Evolutionary conservation across 805 yeast genomes (phyloP).

Genomic region (Candida boleticola): DNA sequence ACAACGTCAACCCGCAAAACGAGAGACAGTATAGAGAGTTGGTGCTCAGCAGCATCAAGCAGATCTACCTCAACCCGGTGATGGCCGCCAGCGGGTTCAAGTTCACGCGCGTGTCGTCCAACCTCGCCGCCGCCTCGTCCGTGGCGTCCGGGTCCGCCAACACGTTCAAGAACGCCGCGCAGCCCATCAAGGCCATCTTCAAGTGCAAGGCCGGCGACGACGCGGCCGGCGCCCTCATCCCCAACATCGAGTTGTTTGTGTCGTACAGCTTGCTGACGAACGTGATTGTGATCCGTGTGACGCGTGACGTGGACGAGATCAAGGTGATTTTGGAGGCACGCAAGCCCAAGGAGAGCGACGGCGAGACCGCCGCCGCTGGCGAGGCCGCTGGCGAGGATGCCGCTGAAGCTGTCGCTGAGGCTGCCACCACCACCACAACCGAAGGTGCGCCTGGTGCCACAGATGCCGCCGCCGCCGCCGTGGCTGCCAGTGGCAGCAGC

Average conservation of each 20-base stretch:
- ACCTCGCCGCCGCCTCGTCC: conserved; percentile 13
- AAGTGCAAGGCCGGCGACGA: conserved; percentile 16
- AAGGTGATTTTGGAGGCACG: background rate
- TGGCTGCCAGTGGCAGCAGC: background rate
- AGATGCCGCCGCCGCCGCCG: background rate
- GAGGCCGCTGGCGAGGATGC: background rate
- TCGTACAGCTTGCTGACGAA: conserved; percentile 14
- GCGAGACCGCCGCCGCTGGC: background rate
- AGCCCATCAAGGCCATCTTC: conserved; percentile 22
- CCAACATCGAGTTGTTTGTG: conserved; percentile 10
- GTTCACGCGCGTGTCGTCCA: conserved; percentile 29
- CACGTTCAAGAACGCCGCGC: conserved; percentile 3
- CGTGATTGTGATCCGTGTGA: conserved; percentile 12
- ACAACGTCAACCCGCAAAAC: conserved; percentile 18
- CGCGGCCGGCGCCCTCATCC: background rate
- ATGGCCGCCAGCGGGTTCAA: conserved; percentile 32
- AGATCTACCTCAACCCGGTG: conserved; percentile 38
- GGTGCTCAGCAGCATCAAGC: conserved; percentile 31
- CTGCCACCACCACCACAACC: background rate
- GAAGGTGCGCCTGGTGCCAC: background rate
- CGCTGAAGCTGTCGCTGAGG: background rate
- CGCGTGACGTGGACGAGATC: conserved; percentile 2
- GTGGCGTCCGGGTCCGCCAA: conserved; percentile 19
- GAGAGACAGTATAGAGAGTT: conserved; percentile 37
- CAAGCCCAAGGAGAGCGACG: conserved; percentile 4